phyloP scores from a whole-genome alignment of 352 stramenopile species.

The Saprolegnia diclina region DNA sequence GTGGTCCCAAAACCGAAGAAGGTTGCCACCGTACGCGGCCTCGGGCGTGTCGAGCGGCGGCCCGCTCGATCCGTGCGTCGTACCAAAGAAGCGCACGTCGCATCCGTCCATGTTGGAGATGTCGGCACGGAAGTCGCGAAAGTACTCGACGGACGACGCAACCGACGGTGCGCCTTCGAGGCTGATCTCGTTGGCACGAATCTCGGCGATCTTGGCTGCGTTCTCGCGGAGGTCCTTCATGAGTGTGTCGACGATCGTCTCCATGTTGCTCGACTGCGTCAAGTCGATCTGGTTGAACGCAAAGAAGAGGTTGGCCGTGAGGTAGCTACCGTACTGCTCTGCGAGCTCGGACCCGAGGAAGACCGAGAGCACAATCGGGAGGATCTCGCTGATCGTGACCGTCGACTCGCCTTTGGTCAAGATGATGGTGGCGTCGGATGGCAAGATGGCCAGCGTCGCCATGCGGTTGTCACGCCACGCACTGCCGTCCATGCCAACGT shows the following conservation, averaged over 20 bases:
- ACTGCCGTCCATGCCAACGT: conserved; percentile 5
- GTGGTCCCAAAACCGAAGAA: not conserved
- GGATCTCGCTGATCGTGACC: conserved; percentile 12
- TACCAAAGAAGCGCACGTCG: conserved; percentile 8
- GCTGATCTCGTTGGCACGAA: not conserved
- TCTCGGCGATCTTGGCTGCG: not conserved
- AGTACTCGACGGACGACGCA: conserved; percentile 1
- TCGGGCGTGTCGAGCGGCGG: not conserved
- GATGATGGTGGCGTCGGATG: conserved; percentile 9
- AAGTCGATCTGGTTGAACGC: conserved; percentile 13
- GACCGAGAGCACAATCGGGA: conserved; percentile 5
- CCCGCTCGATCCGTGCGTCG: not conserved
- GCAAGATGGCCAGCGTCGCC: conserved; percentile 5
- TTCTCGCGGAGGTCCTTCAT: conserved; percentile 1
- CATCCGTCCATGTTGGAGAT: not conserved
- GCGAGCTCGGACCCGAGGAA: not conserved
- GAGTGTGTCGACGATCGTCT: conserved; percentile 6
- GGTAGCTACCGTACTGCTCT: not conserved
- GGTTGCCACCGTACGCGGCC: not conserved
- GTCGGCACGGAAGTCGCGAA: conserved; percentile 2
- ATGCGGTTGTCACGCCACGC: conserved; percentile 10
- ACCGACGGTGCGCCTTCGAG: not conserved
- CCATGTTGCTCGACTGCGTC: conserved; percentile 2
- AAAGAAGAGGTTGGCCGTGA: conserved; percentile 3
- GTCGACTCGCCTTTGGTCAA: conserved; percentile 2